Percentiles rank a stretch among this genome's conserved stretches.
These are phyloP conservation scores for Fusarium secorum DNA, from an alignment of 2,329 filamentous ascomycete species.

Conservation along the genomic window DNA sequence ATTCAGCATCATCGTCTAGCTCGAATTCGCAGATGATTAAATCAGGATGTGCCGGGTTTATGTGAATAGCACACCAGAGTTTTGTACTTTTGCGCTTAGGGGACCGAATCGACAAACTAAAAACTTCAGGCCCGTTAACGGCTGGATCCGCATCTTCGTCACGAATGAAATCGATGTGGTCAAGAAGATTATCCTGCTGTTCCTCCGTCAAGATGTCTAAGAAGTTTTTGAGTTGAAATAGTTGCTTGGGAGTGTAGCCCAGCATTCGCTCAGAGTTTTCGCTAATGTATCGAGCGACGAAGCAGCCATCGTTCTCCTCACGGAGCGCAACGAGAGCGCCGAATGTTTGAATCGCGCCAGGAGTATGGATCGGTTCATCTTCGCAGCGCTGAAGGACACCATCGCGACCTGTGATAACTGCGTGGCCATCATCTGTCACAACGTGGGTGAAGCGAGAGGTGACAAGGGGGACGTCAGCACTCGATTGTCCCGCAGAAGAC, in stretches of 20 bases:
- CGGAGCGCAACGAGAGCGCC: constrained; percentile 78
- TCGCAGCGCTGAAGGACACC: constrained; percentile 81
- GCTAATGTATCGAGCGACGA: constrained; percentile 77
- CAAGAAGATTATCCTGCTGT: constrained; percentile 81
- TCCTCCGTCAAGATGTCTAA: constrained; percentile 86
- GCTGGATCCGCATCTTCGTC: constrained; percentile 81
- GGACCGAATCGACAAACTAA: constrained; percentile 76
- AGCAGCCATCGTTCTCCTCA: constrained; percentile 72
- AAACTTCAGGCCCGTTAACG: constrained; percentile 83
- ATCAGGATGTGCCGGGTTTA: constrained; percentile 71
- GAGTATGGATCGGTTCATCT: constrained; percentile 89
- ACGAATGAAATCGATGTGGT: constrained; percentile 87
- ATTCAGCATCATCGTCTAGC: constrained; percentile 75
- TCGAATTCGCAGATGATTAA: constrained; percentile 90
- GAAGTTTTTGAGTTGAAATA: constrained; percentile 79
- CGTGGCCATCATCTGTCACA: constrained; percentile 78
- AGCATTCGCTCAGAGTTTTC: constrained; percentile 81
- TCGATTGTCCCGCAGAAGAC: constrained; percentile 36
- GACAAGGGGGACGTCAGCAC: constrained; percentile 57
- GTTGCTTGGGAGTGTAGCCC: constrained; percentile 77
- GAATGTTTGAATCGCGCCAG: constrained; percentile 82
- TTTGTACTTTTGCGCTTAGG: constrained; percentile 67
- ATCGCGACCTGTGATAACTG: constrained; percentile 81
- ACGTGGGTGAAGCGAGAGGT: constrained; percentile 82
- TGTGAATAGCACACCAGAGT: constrained; percentile 88